Evolutionary conservation across 164 flowering plant genomes (phyloP).

Genomic region (Houttuynia cordata): DNA sequence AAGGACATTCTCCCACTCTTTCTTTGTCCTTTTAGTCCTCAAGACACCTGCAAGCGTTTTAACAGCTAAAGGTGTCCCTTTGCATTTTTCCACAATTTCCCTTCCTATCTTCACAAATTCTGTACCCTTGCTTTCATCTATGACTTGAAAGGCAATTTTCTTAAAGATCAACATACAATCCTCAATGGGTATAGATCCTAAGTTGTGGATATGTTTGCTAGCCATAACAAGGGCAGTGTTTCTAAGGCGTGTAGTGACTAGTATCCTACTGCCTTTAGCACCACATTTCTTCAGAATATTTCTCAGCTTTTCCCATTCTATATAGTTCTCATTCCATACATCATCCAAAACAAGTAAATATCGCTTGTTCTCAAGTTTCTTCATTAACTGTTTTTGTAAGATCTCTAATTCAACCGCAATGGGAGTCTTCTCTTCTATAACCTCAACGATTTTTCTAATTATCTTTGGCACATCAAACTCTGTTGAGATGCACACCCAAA

Average conservation of each 20-base stretch:
- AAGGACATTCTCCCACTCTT: slow-evolving; percentile 2
- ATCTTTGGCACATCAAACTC: not conserved
- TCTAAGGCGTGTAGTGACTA: slow-evolving; percentile 5
- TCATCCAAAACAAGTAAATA: slow-evolving; percentile 10
- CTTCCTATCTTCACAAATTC: not conserved
- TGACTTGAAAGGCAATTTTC: not conserved
- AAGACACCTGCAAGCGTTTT: not conserved
- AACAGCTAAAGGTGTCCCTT: slow-evolving; percentile 4
- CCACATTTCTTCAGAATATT: not conserved
- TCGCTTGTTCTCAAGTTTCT: not conserved
- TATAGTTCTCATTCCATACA: slow-evolving; percentile 3
- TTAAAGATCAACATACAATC: slow-evolving; percentile 4
- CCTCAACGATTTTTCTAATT: not conserved
- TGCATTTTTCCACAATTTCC: slow-evolving; percentile 6
- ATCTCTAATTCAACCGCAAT: not conserved
- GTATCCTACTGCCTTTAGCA: slow-evolving; percentile 1
- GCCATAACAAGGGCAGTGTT: not conserved
- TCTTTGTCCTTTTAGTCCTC: not conserved
- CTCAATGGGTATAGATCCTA: not conserved
- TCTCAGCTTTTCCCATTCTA: slow-evolving; percentile 3
- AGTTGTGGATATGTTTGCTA: not conserved
- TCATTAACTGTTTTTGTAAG: not conserved
- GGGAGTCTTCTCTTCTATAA: not conserved
- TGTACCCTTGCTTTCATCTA: not conserved
- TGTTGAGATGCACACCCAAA: slow-evolving; percentile 4